Base-by-base conservation (phyloP, 75 land plant species). In the Picea sitchensis region DNA sequence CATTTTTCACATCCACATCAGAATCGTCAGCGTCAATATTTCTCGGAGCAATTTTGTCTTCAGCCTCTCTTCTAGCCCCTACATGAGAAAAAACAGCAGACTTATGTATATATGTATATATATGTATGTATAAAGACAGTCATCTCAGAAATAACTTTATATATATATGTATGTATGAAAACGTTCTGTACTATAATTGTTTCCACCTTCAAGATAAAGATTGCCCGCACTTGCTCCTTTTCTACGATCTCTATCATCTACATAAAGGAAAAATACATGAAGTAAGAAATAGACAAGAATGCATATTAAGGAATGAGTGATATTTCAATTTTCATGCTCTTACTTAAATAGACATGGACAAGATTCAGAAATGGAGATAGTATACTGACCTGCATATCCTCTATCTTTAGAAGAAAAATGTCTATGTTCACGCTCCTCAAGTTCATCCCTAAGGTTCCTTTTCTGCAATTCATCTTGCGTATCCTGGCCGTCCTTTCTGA, bases 11-110 rank as follows among this genome's bases (percentile, higher is more conserved):
- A 47, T 95, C 98, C 65, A 87, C 92, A 84, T 97, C 99, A 73
- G 98, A 93, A 83, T 97, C 99, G 83, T 97, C 99, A 72, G 99
- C 99, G 86, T 97, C 99, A 62, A 93, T 63, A 60, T 71, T 93
- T 1, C 92, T 88, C 5, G 90, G 86, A 79, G 88, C 82, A 41
- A 88, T 78, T 61, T 89, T 89, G 41, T 94, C 99, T 59, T 94
- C 99, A 71, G 78, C 34, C 20, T 94, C 98, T 77, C 91, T 90
- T 82, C 85, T 94, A 74, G 77, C 9, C 58, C 95, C 97, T 94
- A 82, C 60, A 83, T 32, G 12, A 26, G 32, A 63, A 54, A 59
- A 58, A 60, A 51, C 8, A 47, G n/a, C 6, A 34, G 59, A 54
- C 20, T 72, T 20, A n/a, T n/a, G n/a, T n/a, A n/a, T n/a, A n/a